A percentile compares a stretch with the other conserved stretches of the same genome.
phyloP scores from a whole-genome alignment of 371 early-diverging fungal genomes.

The Chytridiales sp. region DNA sequence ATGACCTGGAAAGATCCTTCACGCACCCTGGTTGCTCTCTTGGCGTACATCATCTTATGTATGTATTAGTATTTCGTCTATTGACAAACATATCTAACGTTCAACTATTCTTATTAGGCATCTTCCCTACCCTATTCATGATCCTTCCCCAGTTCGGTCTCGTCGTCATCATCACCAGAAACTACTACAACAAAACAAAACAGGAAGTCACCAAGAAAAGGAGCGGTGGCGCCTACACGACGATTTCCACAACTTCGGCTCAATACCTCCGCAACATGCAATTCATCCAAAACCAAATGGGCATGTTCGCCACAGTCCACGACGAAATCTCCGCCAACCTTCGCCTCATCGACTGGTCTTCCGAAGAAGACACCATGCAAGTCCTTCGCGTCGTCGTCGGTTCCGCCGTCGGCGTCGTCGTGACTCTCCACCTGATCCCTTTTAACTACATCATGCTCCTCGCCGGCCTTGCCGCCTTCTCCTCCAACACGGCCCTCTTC shows the following conservation, averaged over 20 bases:
- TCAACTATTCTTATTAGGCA: conserved; percentile 24
- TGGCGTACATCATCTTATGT: conserved; percentile 40
- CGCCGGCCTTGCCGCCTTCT: conserved; percentile 38
- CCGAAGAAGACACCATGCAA: conserved; percentile 34
- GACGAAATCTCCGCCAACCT: conserved; percentile 26
- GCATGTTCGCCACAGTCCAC: conserved; percentile 36
- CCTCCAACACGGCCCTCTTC: conserved; percentile 42
- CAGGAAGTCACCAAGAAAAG: conserved; percentile 21
- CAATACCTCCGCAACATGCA: conserved; percentile 48
- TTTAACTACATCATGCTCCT: conserved; percentile 30
- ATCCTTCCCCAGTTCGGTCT: conserved; percentile 43
- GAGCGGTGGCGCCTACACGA: conserved; percentile 19
- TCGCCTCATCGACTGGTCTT: conserved; percentile 36
- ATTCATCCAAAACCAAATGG: conserved; percentile 57
- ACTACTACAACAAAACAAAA: conserved; percentile 42
- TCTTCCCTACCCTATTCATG: conserved; percentile 41
- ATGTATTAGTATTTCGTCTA: conserved; percentile 7
- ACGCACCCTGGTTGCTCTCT: conserved; percentile 33
- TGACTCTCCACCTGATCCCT: conserved; percentile 32
- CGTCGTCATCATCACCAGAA: conserved; percentile 32
- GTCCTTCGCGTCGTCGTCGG: conserved; percentile 22
- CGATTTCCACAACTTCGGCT: conserved; percentile 11
- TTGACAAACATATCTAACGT: neutral
- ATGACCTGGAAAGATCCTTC: conserved; percentile 49
- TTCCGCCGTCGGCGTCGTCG: conserved; percentile 28